Percentiles rank a stretch among this genome's conserved stretches.
Conservation (phyloP, 2,329 filamentous ascomycete genomes). For the Colletotrichum kahawae region DNA sequence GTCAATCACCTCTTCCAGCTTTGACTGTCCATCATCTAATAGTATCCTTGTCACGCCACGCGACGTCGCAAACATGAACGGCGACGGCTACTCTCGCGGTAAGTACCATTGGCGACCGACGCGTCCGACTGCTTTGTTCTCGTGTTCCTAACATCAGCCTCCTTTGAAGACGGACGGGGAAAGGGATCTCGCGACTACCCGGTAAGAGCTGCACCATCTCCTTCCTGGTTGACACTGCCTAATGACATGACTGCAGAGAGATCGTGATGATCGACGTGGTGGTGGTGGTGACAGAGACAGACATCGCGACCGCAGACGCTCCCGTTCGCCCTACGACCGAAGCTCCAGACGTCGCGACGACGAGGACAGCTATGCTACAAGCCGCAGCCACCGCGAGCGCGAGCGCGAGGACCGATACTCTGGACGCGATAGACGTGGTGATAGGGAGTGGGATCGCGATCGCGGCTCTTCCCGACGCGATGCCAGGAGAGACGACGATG, state of each 20-base stretch:
- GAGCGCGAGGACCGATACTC: conserved; percentile 93
- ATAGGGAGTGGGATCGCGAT: conserved; percentile 81
- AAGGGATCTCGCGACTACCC: conserved; percentile 24
- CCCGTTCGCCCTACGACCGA: conserved; percentile 81
- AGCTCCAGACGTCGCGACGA: conserved; percentile 73
- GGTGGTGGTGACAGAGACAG: conserved; percentile 40
- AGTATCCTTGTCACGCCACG: conserved; percentile 6
- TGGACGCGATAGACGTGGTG: conserved; percentile 68
- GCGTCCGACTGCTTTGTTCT: not conserved
- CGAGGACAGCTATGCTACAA: conserved; percentile 88
- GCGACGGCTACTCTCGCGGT: conserved; percentile 25
- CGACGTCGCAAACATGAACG: conserved; percentile 21
- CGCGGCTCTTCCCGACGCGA: conserved; percentile 66
- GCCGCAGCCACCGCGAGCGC: conserved; percentile 88
- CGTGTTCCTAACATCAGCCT: conserved; percentile 7
- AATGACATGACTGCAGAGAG: conserved; percentile 25
- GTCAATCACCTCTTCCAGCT: not conserved
- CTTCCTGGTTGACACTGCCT: not conserved
- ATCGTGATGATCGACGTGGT: conserved; percentile 38
- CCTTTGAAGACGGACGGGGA: conserved; percentile 18
- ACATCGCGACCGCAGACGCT: conserved; percentile 72
- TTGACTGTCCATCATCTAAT: conserved; percentile 5
- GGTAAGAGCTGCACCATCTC: not conserved
- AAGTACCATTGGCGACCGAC: not conserved
- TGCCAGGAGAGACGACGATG: conserved; percentile 70